A percentile compares a stretch with the other conserved stretches of the same genome.
phyloP scores from a whole-genome alignment of 2,329 filamentous ascomycete genomes.

The Cladophialophora psammophila region DNA sequence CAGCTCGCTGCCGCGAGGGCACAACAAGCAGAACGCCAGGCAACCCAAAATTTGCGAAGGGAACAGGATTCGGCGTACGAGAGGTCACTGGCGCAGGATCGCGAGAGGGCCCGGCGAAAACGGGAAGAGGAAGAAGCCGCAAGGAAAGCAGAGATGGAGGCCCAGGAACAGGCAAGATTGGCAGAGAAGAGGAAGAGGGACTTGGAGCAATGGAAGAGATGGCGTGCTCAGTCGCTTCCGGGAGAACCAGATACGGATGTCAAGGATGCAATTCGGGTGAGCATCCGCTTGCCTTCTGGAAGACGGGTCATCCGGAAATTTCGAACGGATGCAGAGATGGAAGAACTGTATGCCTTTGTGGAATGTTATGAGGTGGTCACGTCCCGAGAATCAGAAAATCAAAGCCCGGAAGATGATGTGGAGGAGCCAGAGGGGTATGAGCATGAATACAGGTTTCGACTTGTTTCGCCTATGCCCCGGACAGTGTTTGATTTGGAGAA shows the following conservation, averaged over 20 bases:
- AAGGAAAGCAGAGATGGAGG: conserved; percentile 70
- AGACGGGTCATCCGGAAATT: conserved; percentile 83
- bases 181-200: conserved; percentile 65
- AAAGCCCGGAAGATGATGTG: conserved; percentile 43
- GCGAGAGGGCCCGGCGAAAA: conserved; percentile 79
- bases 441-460: conserved; percentile 83
- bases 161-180: conserved; percentile 51
- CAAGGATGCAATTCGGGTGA: conserved; percentile 76
- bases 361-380: conserved; percentile 80
- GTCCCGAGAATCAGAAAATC: conserved; percentile 42
- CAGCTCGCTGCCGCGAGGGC: conserved; percentile 78
- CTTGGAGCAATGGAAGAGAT: conserved; percentile 75
- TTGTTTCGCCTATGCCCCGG: conserved; percentile 84
- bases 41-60: conserved; percentile 78
- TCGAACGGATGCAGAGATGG: conserved; percentile 70
- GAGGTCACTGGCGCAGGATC: conserved; percentile 83
- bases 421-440: conserved; percentile 71
- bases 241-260: conserved; percentile 71
- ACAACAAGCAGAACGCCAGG: conserved; percentile 79
- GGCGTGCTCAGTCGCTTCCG: conserved; percentile 73
- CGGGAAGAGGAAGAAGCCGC: conserved; percentile 74
- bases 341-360: conserved; percentile 94
- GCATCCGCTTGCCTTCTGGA: conserved; percentile 67
- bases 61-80: conserved; percentile 96
- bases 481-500: conserved; percentile 76